These are phyloP conservation scores for Trametes villosa DNA, from an alignment of 768 basidiomycete genomes.

Conservation along the genomic window DNA sequence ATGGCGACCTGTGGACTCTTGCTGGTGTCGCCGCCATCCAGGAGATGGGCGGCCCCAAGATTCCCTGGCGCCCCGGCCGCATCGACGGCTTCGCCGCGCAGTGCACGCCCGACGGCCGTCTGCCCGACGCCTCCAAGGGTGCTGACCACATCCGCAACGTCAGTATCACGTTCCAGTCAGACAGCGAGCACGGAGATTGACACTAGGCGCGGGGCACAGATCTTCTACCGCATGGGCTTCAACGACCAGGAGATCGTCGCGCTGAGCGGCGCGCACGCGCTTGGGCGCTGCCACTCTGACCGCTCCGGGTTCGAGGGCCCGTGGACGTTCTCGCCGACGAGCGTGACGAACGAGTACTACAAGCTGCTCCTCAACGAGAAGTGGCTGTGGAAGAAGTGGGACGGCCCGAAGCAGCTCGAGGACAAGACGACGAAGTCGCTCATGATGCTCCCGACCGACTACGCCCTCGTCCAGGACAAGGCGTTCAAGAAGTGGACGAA, in stretches of 20 bases:
- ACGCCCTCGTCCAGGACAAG: slow-evolving; percentile 88
- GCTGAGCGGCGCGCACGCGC: slow-evolving; percentile 91
- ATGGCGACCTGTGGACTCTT: slow-evolving; percentile 97
- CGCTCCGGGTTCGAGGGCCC: slow-evolving; percentile 85
- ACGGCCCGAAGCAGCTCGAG: slow-evolving; percentile 89
- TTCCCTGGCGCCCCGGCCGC: slow-evolving; percentile 93
- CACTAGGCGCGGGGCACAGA: slow-evolving; percentile 39
- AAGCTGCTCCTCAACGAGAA: slow-evolving; percentile 86
- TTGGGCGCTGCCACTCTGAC: slow-evolving; percentile 91
- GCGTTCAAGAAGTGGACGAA: slow-evolving; percentile 87
- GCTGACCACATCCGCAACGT: slow-evolving; percentile 83
- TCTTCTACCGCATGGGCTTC: slow-evolving; percentile 96
- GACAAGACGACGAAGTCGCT: slow-evolving; percentile 88
- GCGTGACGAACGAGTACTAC: slow-evolving; percentile 86
- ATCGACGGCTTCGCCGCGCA: slow-evolving; percentile 81
- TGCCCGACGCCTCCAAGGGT: slow-evolving; percentile 86
- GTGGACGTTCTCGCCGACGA: slow-evolving; percentile 95
- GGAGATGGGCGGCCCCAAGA: slow-evolving; percentile 91
- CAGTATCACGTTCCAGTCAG: slow-evolving; percentile 28
- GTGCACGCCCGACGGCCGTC: slow-evolving; percentile 85
- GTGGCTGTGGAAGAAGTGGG: slow-evolving; percentile 97
- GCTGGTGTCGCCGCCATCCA: slow-evolving; percentile 90
- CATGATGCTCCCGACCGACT: slow-evolving; percentile 98
- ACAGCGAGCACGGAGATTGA: neutral
- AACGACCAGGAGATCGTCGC: slow-evolving; percentile 98